Percentiles rank a stretch among this genome's conserved stretches.
Conservation (phyloP, 2,329 filamentous ascomycete species). For the Paraconiothyrium brasiliense region DNA sequence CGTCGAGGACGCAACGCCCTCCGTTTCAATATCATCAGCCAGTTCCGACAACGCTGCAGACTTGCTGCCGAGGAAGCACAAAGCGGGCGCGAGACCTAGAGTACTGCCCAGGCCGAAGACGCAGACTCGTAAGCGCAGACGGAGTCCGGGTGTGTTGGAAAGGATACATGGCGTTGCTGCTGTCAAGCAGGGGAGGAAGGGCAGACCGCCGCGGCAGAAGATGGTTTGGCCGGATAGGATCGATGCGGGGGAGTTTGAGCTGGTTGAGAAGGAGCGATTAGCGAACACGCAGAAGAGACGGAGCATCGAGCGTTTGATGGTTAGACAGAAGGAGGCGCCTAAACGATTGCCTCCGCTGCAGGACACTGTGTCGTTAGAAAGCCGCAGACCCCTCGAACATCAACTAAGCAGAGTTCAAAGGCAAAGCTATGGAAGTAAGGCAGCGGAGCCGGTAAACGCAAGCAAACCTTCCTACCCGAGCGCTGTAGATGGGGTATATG, state of each 20-base stretch:
- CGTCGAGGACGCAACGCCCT: not conserved
- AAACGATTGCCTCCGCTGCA: not conserved
- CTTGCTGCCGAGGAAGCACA: not conserved
- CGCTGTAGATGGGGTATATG: not conserved
- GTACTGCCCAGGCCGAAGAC: not conserved
- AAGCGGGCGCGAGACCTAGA: not conserved
- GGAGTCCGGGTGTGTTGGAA: slow-evolving; percentile 4
- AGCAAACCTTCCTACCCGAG: not conserved
- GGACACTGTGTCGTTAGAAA: not conserved
- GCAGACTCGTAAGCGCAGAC: not conserved
- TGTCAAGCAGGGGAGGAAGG: not conserved
- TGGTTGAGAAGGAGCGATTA: not conserved
- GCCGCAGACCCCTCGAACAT: not conserved
- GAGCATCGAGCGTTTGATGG: no score
- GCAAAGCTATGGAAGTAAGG: not conserved
- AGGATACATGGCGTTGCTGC: not conserved
- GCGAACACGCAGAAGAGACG: not conserved
- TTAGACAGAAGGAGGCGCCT: not conserved
- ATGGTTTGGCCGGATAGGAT: slow-evolving; percentile 9
- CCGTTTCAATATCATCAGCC: not conserved
- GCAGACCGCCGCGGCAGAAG: slow-evolving; percentile 2
- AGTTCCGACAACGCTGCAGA: not conserved
- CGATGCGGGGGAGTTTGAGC: slow-evolving; percentile 2
- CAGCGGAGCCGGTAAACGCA: not conserved
- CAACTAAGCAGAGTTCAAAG: not conserved